Evolutionary conservation across 2,329 filamentous ascomycete genomes (phyloP).

Genomic region (Hypoxylon sp.): DNA sequence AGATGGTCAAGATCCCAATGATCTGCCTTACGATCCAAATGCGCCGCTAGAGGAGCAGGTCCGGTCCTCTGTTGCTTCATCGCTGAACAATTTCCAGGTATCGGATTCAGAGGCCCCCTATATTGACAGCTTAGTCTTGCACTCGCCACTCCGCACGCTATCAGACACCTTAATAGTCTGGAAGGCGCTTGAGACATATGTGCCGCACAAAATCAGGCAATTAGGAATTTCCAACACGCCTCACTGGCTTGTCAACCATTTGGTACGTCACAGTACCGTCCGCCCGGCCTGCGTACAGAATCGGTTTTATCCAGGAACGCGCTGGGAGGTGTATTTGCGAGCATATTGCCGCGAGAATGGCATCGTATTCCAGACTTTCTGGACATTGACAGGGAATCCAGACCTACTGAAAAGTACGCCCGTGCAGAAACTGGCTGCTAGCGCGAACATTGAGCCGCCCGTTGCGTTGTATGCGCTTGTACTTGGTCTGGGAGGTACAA

Average conservation of each 20-base stretch:
- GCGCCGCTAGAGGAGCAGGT: slow-evolving; percentile 75
- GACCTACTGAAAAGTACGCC: slow-evolving; percentile 59
- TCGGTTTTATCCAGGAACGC: slow-evolving; percentile 73
- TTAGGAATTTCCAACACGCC: slow-evolving; percentile 84
- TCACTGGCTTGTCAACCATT: slow-evolving; percentile 67
- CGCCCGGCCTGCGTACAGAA: slow-evolving; percentile 79
- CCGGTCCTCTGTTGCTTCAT: slow-evolving; percentile 75
- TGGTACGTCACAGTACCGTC: slow-evolving; percentile 58
- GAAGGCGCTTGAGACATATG: slow-evolving; percentile 75
- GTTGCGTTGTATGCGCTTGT: slow-evolving; percentile 65
- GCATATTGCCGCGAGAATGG: slow-evolving; percentile 60
- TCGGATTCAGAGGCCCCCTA: slow-evolving; percentile 54
- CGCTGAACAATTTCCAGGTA: slow-evolving; percentile 72
- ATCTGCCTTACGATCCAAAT: slow-evolving; percentile 74
- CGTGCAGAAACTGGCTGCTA: slow-evolving; percentile 65
- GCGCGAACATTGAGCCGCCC: slow-evolving; percentile 56
- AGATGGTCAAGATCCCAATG: slow-evolving; percentile 70
- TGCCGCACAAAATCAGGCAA: slow-evolving; percentile 74
- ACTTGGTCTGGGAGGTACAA: slow-evolving; percentile 61
- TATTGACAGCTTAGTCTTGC: slow-evolving; percentile 82
- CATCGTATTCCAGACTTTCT: slow-evolving; percentile 69
- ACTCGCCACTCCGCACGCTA: slow-evolving; percentile 68
- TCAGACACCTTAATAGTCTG: slow-evolving; percentile 74
- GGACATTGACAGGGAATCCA: slow-evolving; percentile 67
- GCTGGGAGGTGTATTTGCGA: slow-evolving; percentile 73